Percentiles rank a stretch among this genome's conserved stretches.
Evolutionary conservation across 2,329 filamentous ascomycete genomes (phyloP).

Genomic region (Aspergillus ochraceus): DNA sequence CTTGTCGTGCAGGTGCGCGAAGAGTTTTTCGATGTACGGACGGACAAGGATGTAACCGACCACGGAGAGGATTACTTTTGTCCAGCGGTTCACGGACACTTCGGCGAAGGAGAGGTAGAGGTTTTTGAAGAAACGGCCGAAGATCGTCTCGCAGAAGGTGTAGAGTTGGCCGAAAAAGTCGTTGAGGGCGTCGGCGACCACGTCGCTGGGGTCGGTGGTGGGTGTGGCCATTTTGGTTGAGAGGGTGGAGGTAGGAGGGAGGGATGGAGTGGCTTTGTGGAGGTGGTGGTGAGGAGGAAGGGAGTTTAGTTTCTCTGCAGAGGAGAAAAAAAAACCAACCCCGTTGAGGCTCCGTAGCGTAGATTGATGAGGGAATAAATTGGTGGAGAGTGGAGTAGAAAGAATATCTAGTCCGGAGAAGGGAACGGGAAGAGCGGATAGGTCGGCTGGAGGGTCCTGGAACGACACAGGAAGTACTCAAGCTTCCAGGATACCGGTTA

Average conservation of each 20-base stretch:
- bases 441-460: background rate
- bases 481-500: background rate
- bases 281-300: constrained; percentile 1
- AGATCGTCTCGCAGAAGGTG: constrained; percentile 22
- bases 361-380: background rate
- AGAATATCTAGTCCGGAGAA: background rate
- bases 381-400: background rate
- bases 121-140: constrained; percentile 40
- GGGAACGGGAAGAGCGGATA: background rate
- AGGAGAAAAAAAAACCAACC: background rate
- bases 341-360: too few relatives aligned
- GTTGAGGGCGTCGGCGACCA: constrained; percentile 24
- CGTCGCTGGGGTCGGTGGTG: constrained; percentile 23
- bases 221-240: constrained; percentile 22
- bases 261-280: constrained; percentile 1
- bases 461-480: background rate
- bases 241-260: background rate
- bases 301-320: background rate
- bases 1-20: constrained; percentile 54
- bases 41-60: constrained; percentile 73
- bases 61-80: constrained; percentile 71
- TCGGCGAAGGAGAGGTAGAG: constrained; percentile 43
- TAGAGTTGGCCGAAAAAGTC: constrained; percentile 35
- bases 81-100: constrained; percentile 48
- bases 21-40: constrained; percentile 70